Base-by-base conservation (phyloP, 2,329 filamentous ascomycete species). In the Mycosphaerella sp. region DNA sequence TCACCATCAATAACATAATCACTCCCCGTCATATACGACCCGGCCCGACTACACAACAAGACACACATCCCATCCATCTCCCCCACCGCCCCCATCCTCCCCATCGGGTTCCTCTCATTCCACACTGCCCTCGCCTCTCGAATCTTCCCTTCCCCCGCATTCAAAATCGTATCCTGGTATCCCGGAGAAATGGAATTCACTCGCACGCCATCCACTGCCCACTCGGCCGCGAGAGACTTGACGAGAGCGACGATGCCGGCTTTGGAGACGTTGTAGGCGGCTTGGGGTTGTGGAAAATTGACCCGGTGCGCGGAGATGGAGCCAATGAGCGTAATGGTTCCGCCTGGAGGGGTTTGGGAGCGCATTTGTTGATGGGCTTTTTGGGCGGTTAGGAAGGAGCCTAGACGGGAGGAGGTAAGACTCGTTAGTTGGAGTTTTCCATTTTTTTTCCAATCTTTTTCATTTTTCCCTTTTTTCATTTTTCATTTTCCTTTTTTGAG, bases 141-240 rank as follows among this genome's bases (percentile, higher is more conserved):
- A 32, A 72, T 61, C 29, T 61, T 64, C 1, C 69, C 70, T 1
- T 62, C 65, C 1, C 70, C 70, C 21, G 68, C 69, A 63, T 89
- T 90, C 45, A 90, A 70, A 10, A 87, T 80, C 0, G 85, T 89
- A 63, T 88, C 85, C 82, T 89, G 88, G 62, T 90, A 90, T 0
- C 86, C 86, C 0, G 87, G 87, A 39, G 78, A 82, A 43, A 91
- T 76, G 14, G 76, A 80, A 62, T 91, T 90, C 4, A 86, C 82
- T 2, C 84, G 72, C 56, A 91, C 87, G 0, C 87, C 86, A 65
- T 84, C 78, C 1, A 74, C 70, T 1, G 83, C 83, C 86, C 86
- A 90, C 69, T 91, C 87, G 0, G 83, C 85, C 0, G 86, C 86
- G 12, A 90, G 70, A 36, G 76, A 83, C 59, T 78, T 80, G 47